Evolutionary conservation across 495 filamentous ascomycete genomes (phyloP).

Genomic region (Penicillium verhagenii): DNA sequence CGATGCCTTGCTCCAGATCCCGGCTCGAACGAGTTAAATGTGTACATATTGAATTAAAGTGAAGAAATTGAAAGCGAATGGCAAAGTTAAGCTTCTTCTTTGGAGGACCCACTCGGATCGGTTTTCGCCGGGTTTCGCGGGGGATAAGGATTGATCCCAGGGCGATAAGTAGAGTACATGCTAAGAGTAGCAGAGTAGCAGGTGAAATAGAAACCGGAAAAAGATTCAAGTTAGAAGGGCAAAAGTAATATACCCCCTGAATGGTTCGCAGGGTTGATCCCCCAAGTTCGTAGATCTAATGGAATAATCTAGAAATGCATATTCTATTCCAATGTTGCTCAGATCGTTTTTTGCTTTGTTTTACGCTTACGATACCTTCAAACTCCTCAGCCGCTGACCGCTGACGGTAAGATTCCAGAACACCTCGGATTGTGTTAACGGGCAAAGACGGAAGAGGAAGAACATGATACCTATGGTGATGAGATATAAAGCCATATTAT

Average conservation of each 20-base stretch:
- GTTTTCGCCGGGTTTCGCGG: conserved; percentile 26
- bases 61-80: not conserved
- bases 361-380: not conserved
- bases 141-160: conserved; percentile 17
- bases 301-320: too few relatives aligned
- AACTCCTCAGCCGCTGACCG: not conserved
- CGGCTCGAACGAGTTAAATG: too few relatives aligned
- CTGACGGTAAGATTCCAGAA: conserved; percentile 1
- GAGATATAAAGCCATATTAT: too few relatives aligned
- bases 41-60: not conserved
- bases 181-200: too few relatives aligned
- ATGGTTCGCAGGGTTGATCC: too few relatives aligned
- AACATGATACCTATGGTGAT: not conserved
- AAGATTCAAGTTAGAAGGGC: not conserved
- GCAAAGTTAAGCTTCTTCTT: not conserved
- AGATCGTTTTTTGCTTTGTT: not conserved
- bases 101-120: conserved; percentile 17
- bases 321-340: not conserved
- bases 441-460: not conserved
- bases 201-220: not conserved
- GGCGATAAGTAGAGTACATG: not conserved
- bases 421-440: not conserved
- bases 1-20: not conserved
- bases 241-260: too few relatives aligned
- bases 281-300: too few relatives aligned